These are phyloP conservation scores for Ceratocystis ficicola DNA, from an alignment of 2,329 filamentous ascomycete species.

Conservation along the genomic window DNA sequence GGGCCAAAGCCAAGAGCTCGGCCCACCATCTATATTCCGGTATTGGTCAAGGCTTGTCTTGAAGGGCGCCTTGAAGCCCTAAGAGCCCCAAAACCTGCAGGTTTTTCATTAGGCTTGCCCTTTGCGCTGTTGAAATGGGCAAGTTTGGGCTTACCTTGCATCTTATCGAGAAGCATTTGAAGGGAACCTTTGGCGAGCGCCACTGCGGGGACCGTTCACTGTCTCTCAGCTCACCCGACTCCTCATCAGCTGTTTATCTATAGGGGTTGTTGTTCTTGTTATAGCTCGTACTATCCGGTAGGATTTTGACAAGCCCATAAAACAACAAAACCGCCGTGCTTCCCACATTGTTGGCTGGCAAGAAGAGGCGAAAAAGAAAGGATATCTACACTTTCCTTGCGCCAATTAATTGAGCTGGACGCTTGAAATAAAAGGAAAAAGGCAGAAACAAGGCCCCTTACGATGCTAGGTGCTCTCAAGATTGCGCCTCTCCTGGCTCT, in stretches of 20 bases:
- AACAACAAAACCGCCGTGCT: neutral
- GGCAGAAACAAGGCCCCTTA: neutral
- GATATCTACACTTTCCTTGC: neutral
- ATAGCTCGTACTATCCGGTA: neutral
- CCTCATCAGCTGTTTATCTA: neutral
- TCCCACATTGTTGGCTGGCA: neutral
- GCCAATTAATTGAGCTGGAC: too few species aligned
- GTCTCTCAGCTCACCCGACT: neutral
- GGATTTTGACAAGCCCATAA: constrained; percentile 1
- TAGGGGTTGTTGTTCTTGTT: neutral
- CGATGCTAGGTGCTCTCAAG: constrained; percentile 13
- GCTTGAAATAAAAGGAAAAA: neutral
- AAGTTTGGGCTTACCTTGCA: neutral
- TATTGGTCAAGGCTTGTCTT: constrained; percentile 4
- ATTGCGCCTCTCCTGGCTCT: constrained; percentile 15
- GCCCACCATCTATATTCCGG: neutral
- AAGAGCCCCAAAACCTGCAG: neutral
- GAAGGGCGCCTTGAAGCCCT: neutral
- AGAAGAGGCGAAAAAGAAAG: neutral
- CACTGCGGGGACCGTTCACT: neutral
- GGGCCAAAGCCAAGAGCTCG: neutral
- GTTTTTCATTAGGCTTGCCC: neutral
- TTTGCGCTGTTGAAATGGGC: neutral
- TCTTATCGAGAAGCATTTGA: neutral
- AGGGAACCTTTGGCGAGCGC: neutral